These are phyloP conservation scores for Silene coronaria DNA, from an alignment of 179 eudicot species.

Conservation along the genomic window DNA sequence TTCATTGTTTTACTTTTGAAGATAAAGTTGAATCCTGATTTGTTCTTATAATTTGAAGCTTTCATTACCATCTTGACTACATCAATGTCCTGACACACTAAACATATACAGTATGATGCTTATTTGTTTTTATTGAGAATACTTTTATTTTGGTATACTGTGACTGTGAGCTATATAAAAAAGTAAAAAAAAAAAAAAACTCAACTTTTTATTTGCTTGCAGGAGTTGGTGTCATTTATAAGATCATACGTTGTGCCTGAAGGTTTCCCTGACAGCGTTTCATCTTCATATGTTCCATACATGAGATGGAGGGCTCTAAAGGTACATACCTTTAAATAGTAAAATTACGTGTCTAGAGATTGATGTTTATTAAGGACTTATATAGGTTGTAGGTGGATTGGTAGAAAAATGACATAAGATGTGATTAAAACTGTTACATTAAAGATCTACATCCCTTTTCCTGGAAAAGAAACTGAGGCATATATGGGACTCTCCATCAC, in stretches of 20 bases:
- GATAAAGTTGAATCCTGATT: not conserved
- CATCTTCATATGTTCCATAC: constrained; percentile 91
- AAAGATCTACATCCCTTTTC: not conserved
- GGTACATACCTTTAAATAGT: constrained; percentile 38
- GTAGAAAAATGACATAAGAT: not conserved
- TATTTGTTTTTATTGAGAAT: not conserved
- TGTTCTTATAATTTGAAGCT: not conserved
- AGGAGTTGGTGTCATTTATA: constrained; percentile 73
- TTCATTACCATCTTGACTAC: not conserved
- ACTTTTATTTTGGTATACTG: not conserved
- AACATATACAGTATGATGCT: not conserved
- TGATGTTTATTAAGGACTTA: not conserved
- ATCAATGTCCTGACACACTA: not conserved
- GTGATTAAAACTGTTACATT: not conserved
- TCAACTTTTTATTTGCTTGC: constrained; percentile 17
- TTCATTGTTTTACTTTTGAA: too few species aligned
- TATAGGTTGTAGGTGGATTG: not conserved
- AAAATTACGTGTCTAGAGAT: not conserved
- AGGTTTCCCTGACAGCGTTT: constrained; percentile 93
- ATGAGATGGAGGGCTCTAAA: constrained; percentile 98
- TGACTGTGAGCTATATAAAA: not conserved
- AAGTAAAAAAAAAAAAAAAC: too few species aligned
- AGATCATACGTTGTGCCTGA: constrained; percentile 98
- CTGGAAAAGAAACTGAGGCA: not conserved
- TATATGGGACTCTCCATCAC: not conserved